Evolutionary conservation across 164 flowering plant species (phyloP).

Genomic region (Liriodendron chinense): DNA sequence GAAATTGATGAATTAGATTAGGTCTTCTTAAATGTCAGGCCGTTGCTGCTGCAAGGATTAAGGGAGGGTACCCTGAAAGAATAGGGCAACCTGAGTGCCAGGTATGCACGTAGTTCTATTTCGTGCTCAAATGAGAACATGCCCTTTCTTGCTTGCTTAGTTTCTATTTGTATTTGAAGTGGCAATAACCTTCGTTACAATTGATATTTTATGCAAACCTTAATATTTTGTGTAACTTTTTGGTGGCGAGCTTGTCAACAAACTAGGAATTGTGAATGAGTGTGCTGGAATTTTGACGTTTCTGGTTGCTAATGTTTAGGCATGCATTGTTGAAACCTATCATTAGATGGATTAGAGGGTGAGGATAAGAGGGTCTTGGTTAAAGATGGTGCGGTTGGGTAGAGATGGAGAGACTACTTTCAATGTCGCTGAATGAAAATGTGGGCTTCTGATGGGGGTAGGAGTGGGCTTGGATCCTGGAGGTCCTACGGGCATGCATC

Average conservation of each 20-base stretch:
- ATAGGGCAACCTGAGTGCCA: constrained; percentile 96
- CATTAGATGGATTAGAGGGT: neutral
- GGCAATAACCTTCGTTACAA: neutral
- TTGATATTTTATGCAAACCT: neutral
- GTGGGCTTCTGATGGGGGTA: no score
- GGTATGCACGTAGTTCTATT: constrained; percentile 34
- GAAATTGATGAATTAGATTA: constrained; percentile 11
- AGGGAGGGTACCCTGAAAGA: constrained; percentile 94
- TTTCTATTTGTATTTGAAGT: neutral
- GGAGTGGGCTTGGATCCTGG: no score
- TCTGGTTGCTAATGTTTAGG: neutral
- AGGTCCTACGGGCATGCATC: no score
- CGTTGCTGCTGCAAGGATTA: constrained; percentile 82
- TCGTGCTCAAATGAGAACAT: neutral
- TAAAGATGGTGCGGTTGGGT: no score
- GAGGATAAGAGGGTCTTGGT: no score
- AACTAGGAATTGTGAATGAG: neutral
- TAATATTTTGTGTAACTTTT: neutral
- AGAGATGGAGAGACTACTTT: no score
- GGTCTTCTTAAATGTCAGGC: constrained; percentile 48
- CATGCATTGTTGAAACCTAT: neutral
- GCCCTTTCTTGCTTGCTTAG: neutral
- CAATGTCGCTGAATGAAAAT: no score
- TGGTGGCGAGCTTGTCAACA: neutral
- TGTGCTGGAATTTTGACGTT: neutral